Evolutionary conservation across 768 basidiomycete species (phyloP), one percentile per base, ranked within the genome.

Genomic region (Naematelia aurantialba): DNA sequence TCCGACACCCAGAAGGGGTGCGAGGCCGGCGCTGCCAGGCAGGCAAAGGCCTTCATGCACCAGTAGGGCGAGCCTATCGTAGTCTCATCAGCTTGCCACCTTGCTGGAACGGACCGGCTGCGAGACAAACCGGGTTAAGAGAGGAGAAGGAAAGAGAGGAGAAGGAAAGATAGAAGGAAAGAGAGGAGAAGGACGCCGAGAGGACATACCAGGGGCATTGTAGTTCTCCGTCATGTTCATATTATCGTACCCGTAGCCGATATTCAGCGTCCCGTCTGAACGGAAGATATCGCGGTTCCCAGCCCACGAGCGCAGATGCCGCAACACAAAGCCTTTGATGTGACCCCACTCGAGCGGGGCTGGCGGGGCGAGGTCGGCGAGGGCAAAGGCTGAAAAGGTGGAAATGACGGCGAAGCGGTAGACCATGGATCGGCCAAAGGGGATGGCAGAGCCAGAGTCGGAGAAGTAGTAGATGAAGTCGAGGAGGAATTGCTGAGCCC

Each of bases 361-460:
- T 26, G 86, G 85, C 24, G 83, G 83, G 13, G 84, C 83, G 24
- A 87, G 81, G 65, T 87, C 84, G 1, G 87, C 87, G 65, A 87
- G 86, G 0, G 86, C 86, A 30, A 88, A 70, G 3, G 86, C 86
- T 11, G 85, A 85, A 83, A 87, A 88, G 75, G 88, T 87, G 4
- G 87, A 84, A 13, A 87, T 84, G 64, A 86, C 87, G n/a, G 87
- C 87, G 69, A 87, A 88, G 45, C 88, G 82, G 69, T 89, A 89
- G 3, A 85, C 85, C 79, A 88, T 80, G 61, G 86, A 87, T 52
- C 88, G 78, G 5, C 87, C 88, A 65, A 88, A 89, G 0, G 87
- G 84, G 62, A 88, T 85, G 19, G n/a, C 12, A 5, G 21, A 14
- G 85, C 86, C 87, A 80, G 87, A 82, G 17, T 82, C 79, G 69